Evolutionary conservation across 2,329 filamentous ascomycete species (phyloP), one percentile per base, ranked within the genome.

Genomic region (Paramyrothecium roridum): DNA sequence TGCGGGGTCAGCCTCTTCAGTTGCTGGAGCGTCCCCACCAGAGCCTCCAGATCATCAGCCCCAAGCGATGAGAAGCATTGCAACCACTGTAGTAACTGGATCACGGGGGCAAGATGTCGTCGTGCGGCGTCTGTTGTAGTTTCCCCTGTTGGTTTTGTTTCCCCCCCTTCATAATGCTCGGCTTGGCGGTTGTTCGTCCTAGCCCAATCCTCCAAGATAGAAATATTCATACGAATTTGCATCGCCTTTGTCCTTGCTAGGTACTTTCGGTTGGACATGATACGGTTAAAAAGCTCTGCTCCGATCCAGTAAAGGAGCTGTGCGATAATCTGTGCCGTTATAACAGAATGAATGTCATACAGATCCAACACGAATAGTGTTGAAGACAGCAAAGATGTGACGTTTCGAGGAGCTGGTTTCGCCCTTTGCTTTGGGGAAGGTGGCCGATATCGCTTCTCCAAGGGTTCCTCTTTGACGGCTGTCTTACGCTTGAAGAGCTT

Each of bases 151-250:
- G 90, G 86, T 19, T 83, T 89, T 72, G 91, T 93, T 53, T 93
- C 93, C 19, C 93, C 93, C 63, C 92, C 89, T 71, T 99, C 93
- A 70, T 91, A 98, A 72, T 98, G 93, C 68, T 98, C 95, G 1
- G 95, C 92, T 63, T 96, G 88, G 26, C 95, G 85, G 69, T 96
- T 98, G 73, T 99, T 99, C 17, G 85, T 82, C 30, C 93, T 84
- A 2, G 95, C 93, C 95, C 95, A 99, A 67, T 99, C 95, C 71
- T 99, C 95, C 20, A 99, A 78, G 8, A 87, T 88, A 1, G 95
- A 98, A 8, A 99, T 86, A 69, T 99, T 99, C 93, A 99, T 98
- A 62, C 95, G 90, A 64, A 99, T 98, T 71, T 99, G 95, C 95
- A 99, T 99, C 3, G 95, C 95, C 73, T 99, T 99, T 19, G 95